Base-by-base conservation (phyloP, 2,329 filamentous ascomycete genomes). In the Lachnellula subtilissima region DNA sequence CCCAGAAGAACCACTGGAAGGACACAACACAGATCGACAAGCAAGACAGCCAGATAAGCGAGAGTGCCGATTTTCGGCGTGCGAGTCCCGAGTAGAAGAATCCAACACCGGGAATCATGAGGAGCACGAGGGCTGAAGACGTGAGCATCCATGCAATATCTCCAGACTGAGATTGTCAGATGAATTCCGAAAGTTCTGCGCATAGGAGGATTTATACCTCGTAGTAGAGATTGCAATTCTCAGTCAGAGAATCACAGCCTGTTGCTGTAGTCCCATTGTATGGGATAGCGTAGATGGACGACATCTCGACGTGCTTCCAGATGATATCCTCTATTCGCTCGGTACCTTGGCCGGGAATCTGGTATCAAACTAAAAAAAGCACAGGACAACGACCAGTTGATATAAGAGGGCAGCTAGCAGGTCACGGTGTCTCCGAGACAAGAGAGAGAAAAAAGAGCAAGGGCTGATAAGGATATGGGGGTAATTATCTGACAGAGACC, bases 61-160 rank as follows among this genome's bases (percentile, higher is more conserved):
- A 94, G 52, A 96, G 78, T 6, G 91, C 91, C 0, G 91, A 95
- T 75, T 96, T 96, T 69, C 91, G 81, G 59, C 91, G 86, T 17
- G 91, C 91, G 22, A 96, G 84, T 58, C 91, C 91, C 11, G 90
- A 95, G 75, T 96, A 96, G 80, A 96, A 96, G 81, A 96, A 95
- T 67, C 89, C 91, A 65, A 96, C 90, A 64, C 91, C 91, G 2
- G 91, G 91, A 74, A 96, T 91, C 91, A 96, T 96, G 65, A 96
- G 83, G 65, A 95, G 76, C 50, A 96, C 91, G 52, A 96, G 80
- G 6, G 89, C 91, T 1, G 90, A 91, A 25, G 88, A 80, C 17
- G 84, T 87, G 64, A 96, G 83, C 74, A 95, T 85, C 88, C 88
- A 96, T 54, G 85, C 87, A 62, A 95, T 88, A 75, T 96, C 89